Percentiles rank a stretch among this genome's conserved stretches.
Evolutionary conservation across 768 basidiomycete species (phyloP).

Genomic region (Trametes gibbosa): DNA sequence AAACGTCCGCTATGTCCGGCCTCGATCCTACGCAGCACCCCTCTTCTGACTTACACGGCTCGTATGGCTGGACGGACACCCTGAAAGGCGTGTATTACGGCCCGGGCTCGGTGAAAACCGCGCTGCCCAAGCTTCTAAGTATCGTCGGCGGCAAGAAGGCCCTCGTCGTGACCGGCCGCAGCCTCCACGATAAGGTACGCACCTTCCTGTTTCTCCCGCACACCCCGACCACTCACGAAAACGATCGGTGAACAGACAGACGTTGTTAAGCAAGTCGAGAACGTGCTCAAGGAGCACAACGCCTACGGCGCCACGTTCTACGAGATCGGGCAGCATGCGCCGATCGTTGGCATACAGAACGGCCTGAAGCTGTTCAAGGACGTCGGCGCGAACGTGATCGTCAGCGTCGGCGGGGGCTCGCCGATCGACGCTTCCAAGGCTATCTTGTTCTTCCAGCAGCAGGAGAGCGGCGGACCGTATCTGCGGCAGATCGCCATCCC

Average conservation of each 20-base stretch:
- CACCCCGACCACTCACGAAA: neutral
- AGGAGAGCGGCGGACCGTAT: conserved; percentile 51
- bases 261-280: conserved; percentile 53
- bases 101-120: conserved; percentile 59
- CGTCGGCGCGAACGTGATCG: conserved; percentile 61
- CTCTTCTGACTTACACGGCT: conserved; percentile 42
- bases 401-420: conserved; percentile 78
- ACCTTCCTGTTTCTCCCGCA: neutral
- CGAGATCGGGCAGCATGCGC: conserved; percentile 72
- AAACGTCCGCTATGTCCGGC: conserved; percentile 11
- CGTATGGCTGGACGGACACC: conserved; percentile 65
- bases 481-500: conserved; percentile 75
- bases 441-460: conserved; percentile 60
- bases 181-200: conserved; percentile 58
- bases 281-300: conserved; percentile 50
- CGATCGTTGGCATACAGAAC: conserved; percentile 60
- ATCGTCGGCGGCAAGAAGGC: conserved; percentile 59
- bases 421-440: conserved; percentile 78
- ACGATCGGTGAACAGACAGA: conserved; percentile 45
- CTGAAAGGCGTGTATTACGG: conserved; percentile 72
- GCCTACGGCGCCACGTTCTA: conserved; percentile 70
- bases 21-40: conserved; percentile 8
- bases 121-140: conserved; percentile 60
- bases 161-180: conserved; percentile 70
- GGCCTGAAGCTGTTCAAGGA: conserved; percentile 56